phyloP scores from a whole-genome alignment of 768 basidiomycete genomes.

The Suillus occidentalis region DNA sequence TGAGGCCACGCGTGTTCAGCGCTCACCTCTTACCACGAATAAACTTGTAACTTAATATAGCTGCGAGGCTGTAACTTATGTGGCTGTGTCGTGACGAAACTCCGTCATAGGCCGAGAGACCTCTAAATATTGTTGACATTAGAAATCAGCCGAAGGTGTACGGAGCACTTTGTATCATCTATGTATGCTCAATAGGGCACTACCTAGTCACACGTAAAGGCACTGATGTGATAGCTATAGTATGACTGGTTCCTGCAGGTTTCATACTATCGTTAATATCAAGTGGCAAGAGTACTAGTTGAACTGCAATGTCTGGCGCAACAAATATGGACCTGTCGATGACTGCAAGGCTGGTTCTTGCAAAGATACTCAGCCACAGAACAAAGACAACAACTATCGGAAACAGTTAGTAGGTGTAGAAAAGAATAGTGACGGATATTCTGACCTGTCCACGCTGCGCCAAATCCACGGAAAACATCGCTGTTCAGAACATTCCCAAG shows the following conservation, averaged over 20 bases:
- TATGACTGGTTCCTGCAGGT: neutral
- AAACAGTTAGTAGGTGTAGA: neutral
- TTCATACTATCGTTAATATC: neutral
- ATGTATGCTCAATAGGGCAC: neutral
- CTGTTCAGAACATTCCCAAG: slow-evolving; percentile 50
- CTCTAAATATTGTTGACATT: too few species aligned
- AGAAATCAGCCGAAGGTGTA: too few species aligned
- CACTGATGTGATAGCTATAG: neutral
- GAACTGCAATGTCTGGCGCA: slow-evolving; percentile 41
- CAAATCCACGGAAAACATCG: slow-evolving; percentile 50
- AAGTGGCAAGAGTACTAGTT: slow-evolving; percentile 3
- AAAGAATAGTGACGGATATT: neutral
- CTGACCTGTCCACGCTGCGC: slow-evolving; percentile 52
- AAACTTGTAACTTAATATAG: neutral
- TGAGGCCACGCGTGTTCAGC: neutral
- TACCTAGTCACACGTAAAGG: neutral
- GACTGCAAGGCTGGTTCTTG: slow-evolving; percentile 44
- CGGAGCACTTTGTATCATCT: too few species aligned
- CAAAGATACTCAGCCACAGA: slow-evolving; percentile 42
- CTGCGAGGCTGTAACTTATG: neutral
- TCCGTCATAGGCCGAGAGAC: neutral
- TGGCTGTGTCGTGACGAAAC: neutral
- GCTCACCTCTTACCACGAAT: neutral
- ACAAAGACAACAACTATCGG: slow-evolving; percentile 39
- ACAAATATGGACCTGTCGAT: slow-evolving; percentile 48